A percentile compares a stretch with the other conserved stretches of the same genome.
Evolutionary conservation across 768 basidiomycete species (phyloP).

Genomic region (Trametes coccinea): DNA sequence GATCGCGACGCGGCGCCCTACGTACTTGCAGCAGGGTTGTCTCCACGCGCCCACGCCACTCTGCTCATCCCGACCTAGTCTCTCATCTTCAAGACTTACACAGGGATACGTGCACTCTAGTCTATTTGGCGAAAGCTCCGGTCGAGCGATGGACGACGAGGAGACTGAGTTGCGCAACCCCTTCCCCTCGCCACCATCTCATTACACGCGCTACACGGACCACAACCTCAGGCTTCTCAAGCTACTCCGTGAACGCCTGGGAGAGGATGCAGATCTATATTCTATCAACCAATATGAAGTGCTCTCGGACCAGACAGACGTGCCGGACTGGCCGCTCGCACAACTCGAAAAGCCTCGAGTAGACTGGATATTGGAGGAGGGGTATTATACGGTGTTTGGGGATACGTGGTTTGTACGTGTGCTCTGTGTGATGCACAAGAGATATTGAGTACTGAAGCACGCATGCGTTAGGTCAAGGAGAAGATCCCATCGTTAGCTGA

Average conservation of each 20-base stretch:
- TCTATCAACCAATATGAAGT: conserved; percentile 57
- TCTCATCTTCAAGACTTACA: too few relatives aligned
- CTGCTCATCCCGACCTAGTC: not conserved
- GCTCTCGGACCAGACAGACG: conserved; percentile 67
- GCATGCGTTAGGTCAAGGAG: conserved; percentile 66
- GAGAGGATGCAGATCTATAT: conserved; percentile 36
- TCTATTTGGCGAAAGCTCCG: too few relatives aligned
- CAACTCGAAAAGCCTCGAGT: conserved; percentile 85
- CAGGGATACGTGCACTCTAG: too few relatives aligned
- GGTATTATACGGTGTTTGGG: conserved; percentile 81
- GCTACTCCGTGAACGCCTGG: conserved; percentile 56
- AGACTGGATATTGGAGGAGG: conserved; percentile 89
- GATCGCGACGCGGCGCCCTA: not conserved
- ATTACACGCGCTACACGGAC: conserved; percentile 74
- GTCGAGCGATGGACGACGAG: conserved; percentile 57
- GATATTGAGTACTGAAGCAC: not conserved
- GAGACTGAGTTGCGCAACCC: conserved; percentile 80
- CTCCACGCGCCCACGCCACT: too few relatives aligned
- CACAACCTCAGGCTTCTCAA: conserved; percentile 71
- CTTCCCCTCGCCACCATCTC: conserved; percentile 87
- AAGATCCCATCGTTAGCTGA: conserved; percentile 81
- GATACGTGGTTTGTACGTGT: conserved; percentile 83
- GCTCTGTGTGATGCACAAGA: not conserved
- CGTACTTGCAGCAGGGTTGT: too few relatives aligned
- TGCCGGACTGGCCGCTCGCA: conserved; percentile 75